A percentile compares a stretch with the other conserved stretches of the same genome.
phyloP scores from a whole-genome alignment of 2,329 filamentous ascomycete genomes.

The Hypoxylon sp. region DNA sequence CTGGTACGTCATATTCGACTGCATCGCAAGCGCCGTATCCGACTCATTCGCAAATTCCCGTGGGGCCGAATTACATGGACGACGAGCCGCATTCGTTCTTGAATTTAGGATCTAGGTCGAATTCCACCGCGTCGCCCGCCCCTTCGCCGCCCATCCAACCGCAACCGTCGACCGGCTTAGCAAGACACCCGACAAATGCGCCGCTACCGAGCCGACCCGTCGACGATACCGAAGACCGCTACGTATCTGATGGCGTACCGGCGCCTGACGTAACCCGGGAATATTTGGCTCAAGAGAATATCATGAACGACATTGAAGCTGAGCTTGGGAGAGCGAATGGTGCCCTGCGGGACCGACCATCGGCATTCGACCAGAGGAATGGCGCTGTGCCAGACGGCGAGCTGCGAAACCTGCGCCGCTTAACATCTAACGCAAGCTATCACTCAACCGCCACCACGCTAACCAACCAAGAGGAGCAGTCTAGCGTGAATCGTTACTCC shows the following conservation, averaged over 20 bases:
- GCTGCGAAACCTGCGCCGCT: conserved; percentile 54
- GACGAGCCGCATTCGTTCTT: conserved; percentile 57
- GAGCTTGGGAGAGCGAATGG: conserved; percentile 53
- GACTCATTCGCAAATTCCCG: conserved; percentile 60
- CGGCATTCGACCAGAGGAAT: conserved; percentile 50
- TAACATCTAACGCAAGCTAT: conserved; percentile 50
- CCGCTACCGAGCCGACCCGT: conserved; percentile 64
- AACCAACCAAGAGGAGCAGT: conserved; percentile 46
- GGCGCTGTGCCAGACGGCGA: conserved; percentile 58
- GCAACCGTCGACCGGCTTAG: conserved; percentile 56
- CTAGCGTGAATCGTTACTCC: conserved; percentile 50
- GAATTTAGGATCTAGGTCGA: conserved; percentile 56
- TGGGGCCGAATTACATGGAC: conserved; percentile 58
- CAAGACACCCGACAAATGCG: conserved; percentile 66
- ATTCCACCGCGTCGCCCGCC: conserved; percentile 58
- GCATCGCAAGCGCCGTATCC: conserved; percentile 60
- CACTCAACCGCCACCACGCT: conserved; percentile 59
- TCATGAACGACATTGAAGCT: conserved; percentile 66
- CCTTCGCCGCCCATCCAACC: conserved; percentile 54
- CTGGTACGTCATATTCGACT: conserved; percentile 48
- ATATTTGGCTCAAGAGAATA: conserved; percentile 57
- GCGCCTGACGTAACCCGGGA: conserved; percentile 49
- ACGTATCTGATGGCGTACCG: conserved; percentile 51
- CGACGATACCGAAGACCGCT: conserved; percentile 53
- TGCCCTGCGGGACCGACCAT: conserved; percentile 51